Base-by-base conservation (phyloP, 2,329 filamentous ascomycete genomes). In the Diaporthe sp. region DNA sequence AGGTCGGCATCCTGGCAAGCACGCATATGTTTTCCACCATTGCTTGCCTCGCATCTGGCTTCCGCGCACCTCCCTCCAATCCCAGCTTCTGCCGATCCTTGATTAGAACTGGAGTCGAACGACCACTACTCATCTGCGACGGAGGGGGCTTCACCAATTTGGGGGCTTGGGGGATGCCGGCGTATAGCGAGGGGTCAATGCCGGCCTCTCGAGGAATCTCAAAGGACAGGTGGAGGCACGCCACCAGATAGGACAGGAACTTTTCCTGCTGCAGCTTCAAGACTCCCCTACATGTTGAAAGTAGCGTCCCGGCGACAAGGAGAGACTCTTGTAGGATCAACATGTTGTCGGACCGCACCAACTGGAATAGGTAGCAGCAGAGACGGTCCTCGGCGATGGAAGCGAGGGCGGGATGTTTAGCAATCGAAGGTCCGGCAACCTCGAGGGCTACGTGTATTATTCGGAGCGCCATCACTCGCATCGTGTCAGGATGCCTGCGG, bases 1-100 rank as follows among this genome's bases (percentile, higher is more conserved):
- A 99, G 57, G 93, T 96, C 0, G 97, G 95, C 88, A 99, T 98
- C 57, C 97, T 91, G 51, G 95, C 94, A 76, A 99, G 87, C 73
- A 96, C 95, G 49, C 96, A 96, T 60, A 99, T 93, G 80, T 94
- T 98, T 85, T 99, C 97, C 6, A 99, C 95, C 97, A 99, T 99
- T 44, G 97, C 96, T 87, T 99, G 97, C 79, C 97, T 91, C 42
- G 97, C 96, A 84, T 99, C 97, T 4, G 97, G 97, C 82, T 97
- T 98, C 77, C 97, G 91, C 49, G 94, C 92, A 12, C 96, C 96
- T 2, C 97, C 96, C 84, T 98, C 97, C 81, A 99, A 88, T 0
- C 97, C 97, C 49, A 98, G 90, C 82, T 95, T 97, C 83, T 98
- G 95, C 72, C 97, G 92, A 81, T 99, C 97, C 82, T 96, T 96